Conservation (phyloP, 1,139 yeast genomes). For the Suhomyces anneliseae region DNA sequence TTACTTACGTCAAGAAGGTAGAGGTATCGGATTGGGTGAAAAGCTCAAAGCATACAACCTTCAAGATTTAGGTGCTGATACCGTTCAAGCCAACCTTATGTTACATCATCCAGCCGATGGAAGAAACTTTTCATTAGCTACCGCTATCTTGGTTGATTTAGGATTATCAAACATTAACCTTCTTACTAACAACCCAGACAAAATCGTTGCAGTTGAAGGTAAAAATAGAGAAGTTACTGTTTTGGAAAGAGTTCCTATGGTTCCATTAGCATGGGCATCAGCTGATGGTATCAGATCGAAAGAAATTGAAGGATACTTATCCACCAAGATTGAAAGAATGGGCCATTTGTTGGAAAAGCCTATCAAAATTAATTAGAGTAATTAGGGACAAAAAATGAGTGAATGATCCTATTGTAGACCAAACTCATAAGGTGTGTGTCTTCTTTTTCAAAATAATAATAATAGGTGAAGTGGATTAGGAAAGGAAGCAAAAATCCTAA, state of each 20-base stretch:
- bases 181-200: slow-evolving; percentile 94
- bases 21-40: slow-evolving; percentile 97
- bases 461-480: too few relatives aligned
- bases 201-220: slow-evolving; percentile 92
- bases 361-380: slow-evolving; percentile 26
- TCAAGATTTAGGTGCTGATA: slow-evolving; percentile 97
- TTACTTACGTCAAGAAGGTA: slow-evolving; percentile 94
- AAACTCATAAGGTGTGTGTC: too few relatives aligned
- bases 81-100: slow-evolving; percentile 92
- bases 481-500: too few relatives aligned
- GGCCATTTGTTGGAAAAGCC: slow-evolving; percentile 83
- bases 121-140: slow-evolving; percentile 87
- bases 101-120: slow-evolving; percentile 97
- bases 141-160: slow-evolving; percentile 84
- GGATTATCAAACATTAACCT: slow-evolving; percentile 73
- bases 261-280: slow-evolving; percentile 85
- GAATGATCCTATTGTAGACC: neutral
- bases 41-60: slow-evolving; percentile 94
- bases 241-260: slow-evolving; percentile 90
- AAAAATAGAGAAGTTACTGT: slow-evolving; percentile 68
- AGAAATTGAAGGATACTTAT: slow-evolving; percentile 89
- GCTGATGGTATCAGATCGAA: slow-evolving; percentile 69
- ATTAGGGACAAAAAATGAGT: neutral
- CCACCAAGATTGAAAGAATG: slow-evolving; percentile 95
- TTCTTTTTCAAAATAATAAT: too few relatives aligned